Evolutionary conservation across 2,329 filamentous ascomycete species (phyloP).

Genomic region (Claviceps pusilla): DNA sequence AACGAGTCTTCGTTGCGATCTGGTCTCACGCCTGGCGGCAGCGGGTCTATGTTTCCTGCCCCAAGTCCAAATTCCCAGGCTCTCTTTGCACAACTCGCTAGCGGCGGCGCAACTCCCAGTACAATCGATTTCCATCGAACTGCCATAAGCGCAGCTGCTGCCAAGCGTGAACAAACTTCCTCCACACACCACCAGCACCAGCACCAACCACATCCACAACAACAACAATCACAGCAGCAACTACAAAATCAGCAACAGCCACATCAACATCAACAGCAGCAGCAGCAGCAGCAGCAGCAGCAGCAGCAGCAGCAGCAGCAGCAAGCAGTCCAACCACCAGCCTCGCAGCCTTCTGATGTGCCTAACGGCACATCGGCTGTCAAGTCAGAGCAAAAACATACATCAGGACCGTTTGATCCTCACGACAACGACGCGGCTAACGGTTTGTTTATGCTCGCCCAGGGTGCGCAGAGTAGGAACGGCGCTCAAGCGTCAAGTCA

Average conservation of each 20-base stretch:
- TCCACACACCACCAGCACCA: conserved; percentile 15
- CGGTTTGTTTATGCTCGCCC: conserved; percentile 79
- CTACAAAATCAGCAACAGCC: conserved; percentile 3
- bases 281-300: conserved; percentile 22
- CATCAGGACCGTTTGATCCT: conserved; percentile 59
- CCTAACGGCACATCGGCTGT: conserved; percentile 22
- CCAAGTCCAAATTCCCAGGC: conserved; percentile 78
- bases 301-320: conserved; percentile 12
- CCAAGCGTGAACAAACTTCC: conserved; percentile 37
- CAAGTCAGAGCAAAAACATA: conserved; percentile 35
- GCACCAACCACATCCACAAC: conserved; percentile 5
- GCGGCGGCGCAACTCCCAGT: conserved; percentile 71
- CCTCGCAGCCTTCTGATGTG: conserved; percentile 41
- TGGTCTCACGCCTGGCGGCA: conserved; percentile 83
- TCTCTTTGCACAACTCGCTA: conserved; percentile 63
- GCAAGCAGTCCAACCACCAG: conserved; percentile 16
- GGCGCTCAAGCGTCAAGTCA: conserved; percentile 35
- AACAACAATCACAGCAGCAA: conserved; percentile 21
- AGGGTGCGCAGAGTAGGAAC: conserved; percentile 52
- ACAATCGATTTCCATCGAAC: conserved; percentile 92
- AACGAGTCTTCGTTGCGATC: conserved; percentile 91
- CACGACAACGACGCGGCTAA: conserved; percentile 94
- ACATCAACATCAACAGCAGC: conserved; percentile 19
- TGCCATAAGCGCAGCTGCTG: conserved; percentile 63
- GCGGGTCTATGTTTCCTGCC: conserved; percentile 92